phyloP scores from a whole-genome alignment of 441 rosid genomes.

The Hypseocharis bilobata region DNA sequence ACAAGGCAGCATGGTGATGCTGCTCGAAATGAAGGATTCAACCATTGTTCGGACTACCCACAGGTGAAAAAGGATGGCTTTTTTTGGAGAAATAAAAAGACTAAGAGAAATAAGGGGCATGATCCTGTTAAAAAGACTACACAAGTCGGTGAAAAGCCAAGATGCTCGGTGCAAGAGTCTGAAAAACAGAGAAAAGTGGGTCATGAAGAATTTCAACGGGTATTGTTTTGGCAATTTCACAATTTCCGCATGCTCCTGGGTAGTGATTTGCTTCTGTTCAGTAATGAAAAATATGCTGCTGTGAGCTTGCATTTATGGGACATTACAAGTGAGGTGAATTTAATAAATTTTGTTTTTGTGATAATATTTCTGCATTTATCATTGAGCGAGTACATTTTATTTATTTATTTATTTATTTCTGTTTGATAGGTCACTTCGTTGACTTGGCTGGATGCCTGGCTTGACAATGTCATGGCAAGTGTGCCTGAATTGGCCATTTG shows the following conservation, averaged over 20 bases:
- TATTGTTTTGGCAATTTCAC: slow-evolving; percentile 90
- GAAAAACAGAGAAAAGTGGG: slow-evolving; percentile 63
- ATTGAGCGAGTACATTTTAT: slow-evolving; percentile 6
- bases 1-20: slow-evolving; percentile 36
- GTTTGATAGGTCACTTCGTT: slow-evolving; percentile 63
- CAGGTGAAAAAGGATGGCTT: slow-evolving; percentile 46
- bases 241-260: slow-evolving; percentile 92
- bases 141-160: slow-evolving; percentile 63
- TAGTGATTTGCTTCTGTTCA: slow-evolving; percentile 81
- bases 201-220: slow-evolving; percentile 66
- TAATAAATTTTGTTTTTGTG: slow-evolving; percentile 9
- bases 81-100: slow-evolving; percentile 50
- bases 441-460: slow-evolving; percentile 98
- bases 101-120: slow-evolving; percentile 40
- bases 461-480: slow-evolving; percentile 94
- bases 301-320: slow-evolving; percentile 94
- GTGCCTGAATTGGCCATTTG: slow-evolving; percentile 94
- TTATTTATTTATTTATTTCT: not conserved
- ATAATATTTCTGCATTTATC: not conserved
- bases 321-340: slow-evolving; percentile 54
- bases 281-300: slow-evolving; percentile 83
- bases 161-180: slow-evolving; percentile 64
- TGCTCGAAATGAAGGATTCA: slow-evolving; percentile 35
- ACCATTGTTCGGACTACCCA: slow-evolving; percentile 35
- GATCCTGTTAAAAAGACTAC: slow-evolving; percentile 51